Evolutionary conservation across 2,329 filamentous ascomycete genomes (phyloP), one percentile per base, ranked within the genome.

Genomic region (Colletotrichum coccodes): DNA sequence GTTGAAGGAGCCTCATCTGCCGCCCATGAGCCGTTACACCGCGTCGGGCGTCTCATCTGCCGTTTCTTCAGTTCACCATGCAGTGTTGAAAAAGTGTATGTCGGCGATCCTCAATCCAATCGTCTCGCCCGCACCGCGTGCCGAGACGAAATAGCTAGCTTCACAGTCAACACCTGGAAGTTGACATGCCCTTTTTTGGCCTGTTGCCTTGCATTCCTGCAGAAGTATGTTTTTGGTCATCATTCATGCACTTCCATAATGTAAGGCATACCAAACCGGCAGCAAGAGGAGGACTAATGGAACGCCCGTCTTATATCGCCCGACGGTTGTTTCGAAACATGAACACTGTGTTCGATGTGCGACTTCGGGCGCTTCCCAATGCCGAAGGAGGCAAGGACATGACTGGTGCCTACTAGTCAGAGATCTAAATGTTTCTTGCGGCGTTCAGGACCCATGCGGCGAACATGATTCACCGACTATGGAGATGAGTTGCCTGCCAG

Each of bases 271-370:
- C 30, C 21, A 6, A n/a, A 12, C 21, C 44, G 42, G 36, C 36
- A 18, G 47, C 26, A 23, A 14, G n/a, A 23, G 32, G 9, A 12
- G 28, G 21, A 11, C 46, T 42, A n/a, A 44, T 8, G n/a, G 28
- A 46, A 28, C 16, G 38, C 52, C 64, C 36, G 36, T 64, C 30
- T 52, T 34, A 34, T 47, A 36, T 64, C 32, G 47, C 32, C 36
- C n/a, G 16, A 32, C 32, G n/a, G 21, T 47, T 58, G 60, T 68
- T 68, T 59, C 65, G 53, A 59, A 67, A 67, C 46, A 52, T 23
- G 7, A 23, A 21, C 12, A 21, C 44, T 34, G 16, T 47, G 34
- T 30, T 18, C 40, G 16, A 26, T 14, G 40, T 52, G 38, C 26
- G 30, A 34, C 49, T 23, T 9, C 16, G 30, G 4, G 14, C 6